Evolutionary conservation across 805 yeast species (phyloP), one percentile per base, ranked within the genome.

Genomic region (Wickerhamomyces kurtzmanii): DNA sequence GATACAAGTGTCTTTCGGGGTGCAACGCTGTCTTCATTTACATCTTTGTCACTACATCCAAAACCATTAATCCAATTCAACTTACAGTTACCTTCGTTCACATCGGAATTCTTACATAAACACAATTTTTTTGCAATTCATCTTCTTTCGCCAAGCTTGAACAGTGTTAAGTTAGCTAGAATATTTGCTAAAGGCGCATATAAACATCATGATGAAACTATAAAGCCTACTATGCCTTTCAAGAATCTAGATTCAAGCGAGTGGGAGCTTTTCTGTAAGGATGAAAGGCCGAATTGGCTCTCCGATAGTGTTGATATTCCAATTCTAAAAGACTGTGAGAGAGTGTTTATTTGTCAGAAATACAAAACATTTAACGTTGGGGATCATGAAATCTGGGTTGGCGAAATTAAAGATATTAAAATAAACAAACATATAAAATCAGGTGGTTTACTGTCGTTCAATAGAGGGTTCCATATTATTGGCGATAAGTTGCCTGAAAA

Each of bases 311-410:
- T 27, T 8, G 33, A 43, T 2, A 27, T 55, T 5, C 91, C 93
- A 0, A 53, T 81, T 0, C 42, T 82, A 32, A 58, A 57, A 14
- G 60, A 67, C 15, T 65, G 74, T 19, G 86, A 77, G 36, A 55
- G 73, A 26, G 68, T 75, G 2, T 53, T 82, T 35, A 65, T 82
- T 12, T 82, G 91, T 47, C 59, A 67, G 30, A 69, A 68, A 29
- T 57, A 51, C 24, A 55, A 62, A 15, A 69, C 66, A 4, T 63
- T 80, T 28, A 49, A 49, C 8, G 77, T 85, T 1, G 86, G 81
- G 34, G 85, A 81, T 45, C 97, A 89, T 54, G 95, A 87, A 47
- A 73, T 89, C 4, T 84, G 96, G 91, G 72, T 86, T 5, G 95
- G 84, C 4, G 65, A 71, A 34, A 93, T 89, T 5, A 55, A 61